Base-by-base conservation (phyloP, 768 basidiomycete genomes). In the Amyloporia xantha region DNA sequence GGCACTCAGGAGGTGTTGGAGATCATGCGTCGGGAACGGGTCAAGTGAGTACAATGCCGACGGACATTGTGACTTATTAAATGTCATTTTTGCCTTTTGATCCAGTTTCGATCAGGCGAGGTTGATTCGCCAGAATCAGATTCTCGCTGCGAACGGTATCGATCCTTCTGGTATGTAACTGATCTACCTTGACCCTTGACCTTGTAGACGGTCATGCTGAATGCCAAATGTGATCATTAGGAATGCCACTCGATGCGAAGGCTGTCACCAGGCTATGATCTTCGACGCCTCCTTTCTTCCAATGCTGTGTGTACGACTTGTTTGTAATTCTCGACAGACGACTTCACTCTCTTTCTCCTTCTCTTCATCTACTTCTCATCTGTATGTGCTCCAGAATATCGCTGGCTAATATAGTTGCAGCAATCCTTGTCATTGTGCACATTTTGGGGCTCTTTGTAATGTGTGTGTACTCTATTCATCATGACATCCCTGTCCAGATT, bases 61-160 rank as follows among this genome's bases (percentile, higher is more conserved):
- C n/a, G n/a, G n/a, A n/a, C n/a, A n/a, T 19, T 48, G 28, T 25
- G 30, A 43, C 17, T 43, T 50, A 11, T 41, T 33, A 40, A 15
- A 11, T 10, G 46, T 27, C 48, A n/a, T 30, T 44, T 19, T 39
- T 30, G 20, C 35, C 40, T n/a, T n/a, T n/a, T n/a, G n/a, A n/a
- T n/a, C n/a, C n/a, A 94, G 89, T 62, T 96, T 96, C 63, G 92
- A 96, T 68, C 91, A 93, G 66, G 92, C 92, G 20, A 78, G 92
- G 64, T 68, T 96, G 61, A 91, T 94, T 51, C 78, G 91, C 35
- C 92, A 95, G 54, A 86, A 94, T 66, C 78, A 82, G 41, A 82
- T 88, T 48, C 77, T 96, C 47, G 90, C 89, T 15, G 78, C 78
- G 55, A 92, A 96, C 63, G 91, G 91, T 30, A 91, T 95, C 56